These are phyloP conservation scores for Recurvomyces mirabilis DNA, from an alignment of 495 filamentous ascomycete species.

Conservation along the genomic window DNA sequence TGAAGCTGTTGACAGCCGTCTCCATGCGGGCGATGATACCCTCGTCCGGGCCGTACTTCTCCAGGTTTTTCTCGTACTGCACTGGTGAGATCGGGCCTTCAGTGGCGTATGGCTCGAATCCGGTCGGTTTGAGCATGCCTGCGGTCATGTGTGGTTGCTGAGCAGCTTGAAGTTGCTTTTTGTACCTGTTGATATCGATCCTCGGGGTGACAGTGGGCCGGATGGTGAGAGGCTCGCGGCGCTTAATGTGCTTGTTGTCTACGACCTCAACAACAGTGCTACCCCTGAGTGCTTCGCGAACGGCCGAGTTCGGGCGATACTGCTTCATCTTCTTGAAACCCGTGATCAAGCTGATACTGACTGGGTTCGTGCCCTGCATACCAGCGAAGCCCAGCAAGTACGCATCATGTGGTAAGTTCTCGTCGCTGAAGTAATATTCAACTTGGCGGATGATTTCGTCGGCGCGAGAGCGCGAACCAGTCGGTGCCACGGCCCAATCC, in stretches of 20 bases:
- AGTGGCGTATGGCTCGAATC: constrained; percentile 54
- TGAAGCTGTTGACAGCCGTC: constrained; percentile 72
- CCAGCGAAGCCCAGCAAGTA: constrained; percentile 26
- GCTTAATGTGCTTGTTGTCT: constrained; percentile 24
- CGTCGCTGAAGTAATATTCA: constrained; percentile 36
- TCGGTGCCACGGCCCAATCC: too few species aligned
- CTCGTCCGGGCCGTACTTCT: constrained; percentile 26
- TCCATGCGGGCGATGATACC: constrained; percentile 52
- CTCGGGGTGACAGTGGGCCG: constrained; percentile 6
- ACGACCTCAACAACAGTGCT: constrained; percentile 27
- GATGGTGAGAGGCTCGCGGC: constrained; percentile 9
- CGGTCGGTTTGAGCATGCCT: constrained; percentile 27
- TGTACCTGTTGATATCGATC: not conserved
- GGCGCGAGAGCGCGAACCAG: too few species aligned
- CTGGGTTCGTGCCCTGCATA: constrained; percentile 25
- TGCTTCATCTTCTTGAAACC: constrained; percentile 31
- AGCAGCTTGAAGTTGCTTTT: not conserved
- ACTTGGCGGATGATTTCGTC: constrained; percentile 26
- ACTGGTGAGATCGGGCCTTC: constrained; percentile 66
- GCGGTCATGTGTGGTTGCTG: constrained; percentile 18
- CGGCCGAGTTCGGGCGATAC: constrained; percentile 22
- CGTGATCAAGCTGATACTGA: constrained; percentile 27
- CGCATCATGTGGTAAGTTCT: constrained; percentile 29
- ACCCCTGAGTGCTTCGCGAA: constrained; percentile 23
- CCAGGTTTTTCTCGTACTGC: constrained; percentile 48